Base-by-base conservation (phyloP, 805 yeast species). In the Yamadazyma paraphyllophila region DNA sequence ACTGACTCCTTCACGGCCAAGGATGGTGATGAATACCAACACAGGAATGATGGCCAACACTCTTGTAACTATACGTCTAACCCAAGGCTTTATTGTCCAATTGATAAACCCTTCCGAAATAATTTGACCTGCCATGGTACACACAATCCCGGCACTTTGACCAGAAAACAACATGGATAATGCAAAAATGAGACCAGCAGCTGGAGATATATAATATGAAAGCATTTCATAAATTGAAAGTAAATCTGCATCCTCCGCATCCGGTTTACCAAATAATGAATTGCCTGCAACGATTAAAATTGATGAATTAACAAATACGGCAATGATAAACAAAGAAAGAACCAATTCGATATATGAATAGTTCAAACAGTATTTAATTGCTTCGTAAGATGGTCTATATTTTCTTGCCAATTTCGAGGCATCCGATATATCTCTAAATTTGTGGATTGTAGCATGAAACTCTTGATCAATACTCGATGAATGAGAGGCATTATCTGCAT, bases 221-320 rank as follows among this genome's bases (percentile, higher is more conserved):
- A 72, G 54, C 76, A 72, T 71, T 44, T 71, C 59, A 56, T 71
- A 72, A 41, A 72, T 72, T 4, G 76, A 69, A 11, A 72, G 54
- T 48, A 72, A 65, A 52, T 72, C 77, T 2, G 77, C 76, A 47
- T 72, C 74, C 39, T 60, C 69, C 6, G 76, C 77, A 49, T 71
- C 76, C 2, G 76, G 74, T 46, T 70, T 65, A 8, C 69, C 71
- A 46, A 50, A 69, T 39, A 72, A 59, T 1, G 77, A 65, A 13
- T 66, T 53, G 1, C 75, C 76, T 5, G 76, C 73, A 33, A 72
- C 77, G n/a, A 72, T 70, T 37, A 72, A 60, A 39, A 72, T 90
- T 3, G 97, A 88, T 8, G 95, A 80, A 65, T 90, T 90, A 47
- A 90, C 96, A 68, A 90, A 90, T n/a, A 91, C 77, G 0, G 97